These are phyloP conservation scores for Coniella lustricola DNA, from an alignment of 2,329 filamentous ascomycete species.

Conservation along the genomic window DNA sequence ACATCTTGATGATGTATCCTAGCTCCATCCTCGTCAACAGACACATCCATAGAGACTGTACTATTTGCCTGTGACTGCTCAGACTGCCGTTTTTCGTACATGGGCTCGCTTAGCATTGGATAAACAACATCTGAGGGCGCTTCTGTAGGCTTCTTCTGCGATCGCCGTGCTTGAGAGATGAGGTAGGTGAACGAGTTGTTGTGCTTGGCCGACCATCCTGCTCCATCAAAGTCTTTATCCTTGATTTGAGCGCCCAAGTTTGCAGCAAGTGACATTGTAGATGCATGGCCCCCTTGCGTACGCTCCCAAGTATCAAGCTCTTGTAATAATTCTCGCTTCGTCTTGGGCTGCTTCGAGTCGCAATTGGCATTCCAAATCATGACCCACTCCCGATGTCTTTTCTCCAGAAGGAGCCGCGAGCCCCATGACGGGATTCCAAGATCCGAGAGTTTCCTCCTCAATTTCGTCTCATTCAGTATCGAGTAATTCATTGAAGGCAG, in stretches of 20 bases:
- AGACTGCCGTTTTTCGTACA: neutral
- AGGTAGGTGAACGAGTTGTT: constrained; percentile 69
- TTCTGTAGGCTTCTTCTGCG: constrained; percentile 24
- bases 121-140: neutral
- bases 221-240: constrained; percentile 81
- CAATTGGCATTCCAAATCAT: constrained; percentile 97
- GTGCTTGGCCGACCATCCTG: constrained; percentile 67
- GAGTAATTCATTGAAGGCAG: constrained; percentile 80
- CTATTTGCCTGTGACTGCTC: neutral
- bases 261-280: constrained; percentile 30
- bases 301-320: constrained; percentile 85
- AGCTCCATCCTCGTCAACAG: too few relatives aligned
- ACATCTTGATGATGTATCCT: too few relatives aligned
- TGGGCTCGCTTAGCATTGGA: neutral
- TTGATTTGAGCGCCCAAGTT: constrained; percentile 51
- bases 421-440: constrained; percentile 71
- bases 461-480: constrained; percentile 68
- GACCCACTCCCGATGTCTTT: constrained; percentile 84
- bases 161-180: constrained; percentile 65
- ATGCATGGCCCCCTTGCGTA: constrained; percentile 61
- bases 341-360: constrained; percentile 68
- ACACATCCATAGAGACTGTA: too few relatives aligned
- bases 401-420: constrained; percentile 61
- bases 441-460: constrained; percentile 76
- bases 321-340: constrained; percentile 62